Evolutionary conservation across 345 rosid species (phyloP).

Genomic region (Cardiospermum halicacabum): DNA sequence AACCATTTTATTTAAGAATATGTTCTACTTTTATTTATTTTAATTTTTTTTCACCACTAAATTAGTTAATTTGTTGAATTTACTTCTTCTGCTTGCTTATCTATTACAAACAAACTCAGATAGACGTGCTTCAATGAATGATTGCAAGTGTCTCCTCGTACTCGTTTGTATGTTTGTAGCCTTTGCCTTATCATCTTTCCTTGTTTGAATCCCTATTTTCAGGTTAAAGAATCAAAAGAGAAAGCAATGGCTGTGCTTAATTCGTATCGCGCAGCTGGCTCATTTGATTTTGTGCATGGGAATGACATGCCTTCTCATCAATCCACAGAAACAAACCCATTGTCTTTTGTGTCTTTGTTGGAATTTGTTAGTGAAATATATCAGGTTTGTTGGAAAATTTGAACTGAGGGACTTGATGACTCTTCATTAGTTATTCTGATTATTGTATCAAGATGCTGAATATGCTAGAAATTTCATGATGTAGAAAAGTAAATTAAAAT

Average conservation of each 20-base stretch:
- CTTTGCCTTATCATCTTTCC: background rate
- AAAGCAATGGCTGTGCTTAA: conserved; percentile 72
- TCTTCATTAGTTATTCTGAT: background rate
- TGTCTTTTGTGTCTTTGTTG: conserved; percentile 76
- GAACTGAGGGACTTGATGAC: background rate
- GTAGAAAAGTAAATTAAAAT: background rate
- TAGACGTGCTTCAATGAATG: background rate
- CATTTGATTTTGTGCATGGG: conserved; percentile 45
- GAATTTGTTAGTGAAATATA: conserved; percentile 90
- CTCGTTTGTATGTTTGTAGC: background rate
- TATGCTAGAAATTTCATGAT: conserved; percentile 1
- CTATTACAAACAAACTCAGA: background rate
- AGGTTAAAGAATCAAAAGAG: conserved; percentile 94
- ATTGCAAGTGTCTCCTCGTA: background rate
- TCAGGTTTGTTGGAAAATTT: conserved; percentile 48
- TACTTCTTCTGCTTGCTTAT: conserved; percentile 1
- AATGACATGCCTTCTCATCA: conserved; percentile 54
- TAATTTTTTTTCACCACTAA: background rate
- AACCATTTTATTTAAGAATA: background rate
- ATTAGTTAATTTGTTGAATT: background rate
- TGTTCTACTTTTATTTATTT: background rate
- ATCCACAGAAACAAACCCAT: conserved; percentile 35
- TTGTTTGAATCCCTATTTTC: conserved; percentile 10
- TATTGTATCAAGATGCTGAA: background rate
- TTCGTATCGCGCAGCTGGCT: conserved; percentile 48